A percentile compares a stretch with the other conserved stretches of the same genome.
phyloP scores from a whole-genome alignment of 148 eudicot genomes.

The Beta vulgaris region DNA sequence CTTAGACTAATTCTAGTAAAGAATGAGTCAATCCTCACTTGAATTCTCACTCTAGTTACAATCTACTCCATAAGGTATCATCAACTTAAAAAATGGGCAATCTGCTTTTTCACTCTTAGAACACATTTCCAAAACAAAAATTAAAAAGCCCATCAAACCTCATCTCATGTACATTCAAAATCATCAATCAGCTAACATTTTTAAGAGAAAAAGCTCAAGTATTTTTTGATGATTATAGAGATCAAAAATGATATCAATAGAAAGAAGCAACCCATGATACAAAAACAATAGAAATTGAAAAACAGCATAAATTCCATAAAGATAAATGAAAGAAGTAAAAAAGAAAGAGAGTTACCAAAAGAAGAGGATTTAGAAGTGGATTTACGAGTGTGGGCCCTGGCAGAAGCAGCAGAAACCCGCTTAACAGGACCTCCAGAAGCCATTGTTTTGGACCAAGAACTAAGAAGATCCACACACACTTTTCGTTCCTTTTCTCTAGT shows the following conservation, averaged over 20 bases:
- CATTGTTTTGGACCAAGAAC: too few relatives aligned
- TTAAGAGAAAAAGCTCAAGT: too few relatives aligned
- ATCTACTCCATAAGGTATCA: too few relatives aligned
- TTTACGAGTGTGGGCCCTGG: constrained; percentile 40
- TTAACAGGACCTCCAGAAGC: constrained; percentile 20
- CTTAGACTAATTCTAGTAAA: not conserved
- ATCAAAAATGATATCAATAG: too few relatives aligned
- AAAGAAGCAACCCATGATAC: too few relatives aligned
- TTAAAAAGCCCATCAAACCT: too few relatives aligned
- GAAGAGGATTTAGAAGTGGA: constrained; percentile 23
- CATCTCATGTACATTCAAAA: too few relatives aligned
- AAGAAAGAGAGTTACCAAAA: constrained; percentile 8
- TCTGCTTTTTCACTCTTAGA: not conserved
- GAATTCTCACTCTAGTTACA: not conserved
- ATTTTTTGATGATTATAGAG: too few relatives aligned
- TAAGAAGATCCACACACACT: too few relatives aligned
- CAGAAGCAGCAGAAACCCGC: constrained; percentile 37
- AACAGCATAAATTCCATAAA: too few relatives aligned
- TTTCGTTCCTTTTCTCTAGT: too few relatives aligned
- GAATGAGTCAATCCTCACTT: not conserved
- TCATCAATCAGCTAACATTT: not conserved
- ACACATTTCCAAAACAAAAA: not conserved
- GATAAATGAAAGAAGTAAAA: not conserved
- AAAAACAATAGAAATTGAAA: too few relatives aligned
- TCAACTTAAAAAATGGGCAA: not conserved